Evolutionary conservation across 768 basidiomycete species (phyloP), one percentile per base, ranked within the genome.

Genomic region (Pisolithus sp.): DNA sequence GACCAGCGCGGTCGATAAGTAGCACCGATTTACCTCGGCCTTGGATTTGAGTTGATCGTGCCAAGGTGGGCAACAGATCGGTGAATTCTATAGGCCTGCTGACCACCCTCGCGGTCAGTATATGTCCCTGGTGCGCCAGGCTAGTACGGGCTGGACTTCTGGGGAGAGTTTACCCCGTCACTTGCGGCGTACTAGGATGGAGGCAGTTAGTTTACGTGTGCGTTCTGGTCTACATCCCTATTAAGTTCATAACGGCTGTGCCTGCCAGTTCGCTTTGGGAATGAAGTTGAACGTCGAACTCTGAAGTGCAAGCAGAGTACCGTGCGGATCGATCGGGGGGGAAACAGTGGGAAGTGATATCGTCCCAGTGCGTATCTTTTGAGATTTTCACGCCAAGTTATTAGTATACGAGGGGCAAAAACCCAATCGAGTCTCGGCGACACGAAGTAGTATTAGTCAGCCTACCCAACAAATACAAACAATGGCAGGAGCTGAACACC

Each of bases 191-290:
- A 18, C 43, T 30, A 37, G 40, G 37, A 28, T n/a, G 37, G n/a
- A n/a, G 26, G 52, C 38, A 13, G 15, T 34, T 28, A 46, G 46
- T 56, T 50, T 50, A 53, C 55, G 55, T 56, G 44, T 53, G 23
- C 43, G 34, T 55, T 44, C 53, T 21, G 44, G 42, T 48, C 41
- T 21, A 38, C 20, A 15, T 34, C 26, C 13, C 21, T 34, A 21
- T 36, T 9, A 23, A 23, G 13, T 15, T 7, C 28, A 28, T 12
- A 15, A 34, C 34, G 34, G 34, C 10, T 13, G 34, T 34, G 34
- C 4, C 30, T 13, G 34, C 13, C 34, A 34, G 26, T 26, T 7
- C 12, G 34, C 34, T 34, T 34, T 34, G 15, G 13, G 34, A 34
- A 34, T 34, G 34, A 15, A 15, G 12, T 10, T 34, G 31, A 34